Evolutionary conservation across 441 rosid species (phyloP).

Genomic region (Erodium moschatum): DNA sequence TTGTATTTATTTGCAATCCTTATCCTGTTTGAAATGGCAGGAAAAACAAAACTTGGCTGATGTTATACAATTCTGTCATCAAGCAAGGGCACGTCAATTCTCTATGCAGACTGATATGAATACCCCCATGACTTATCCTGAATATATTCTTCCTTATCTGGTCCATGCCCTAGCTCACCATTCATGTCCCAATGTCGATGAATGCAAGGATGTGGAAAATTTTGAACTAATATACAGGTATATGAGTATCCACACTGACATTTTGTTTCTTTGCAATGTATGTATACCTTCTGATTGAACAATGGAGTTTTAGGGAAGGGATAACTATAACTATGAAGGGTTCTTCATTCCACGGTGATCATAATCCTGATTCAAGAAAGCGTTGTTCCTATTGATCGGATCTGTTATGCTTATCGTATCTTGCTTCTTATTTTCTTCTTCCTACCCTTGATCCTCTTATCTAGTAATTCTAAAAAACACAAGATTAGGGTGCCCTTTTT

Average conservation of each 20-base stretch:
- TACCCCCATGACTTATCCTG: conserved; percentile 48
- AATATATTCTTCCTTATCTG: conserved; percentile 60
- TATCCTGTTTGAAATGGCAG: conserved; percentile 40
- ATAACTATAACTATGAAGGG: neutral
- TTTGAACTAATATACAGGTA: conserved; percentile 79
- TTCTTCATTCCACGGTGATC: neutral
- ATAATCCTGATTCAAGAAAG: neutral
- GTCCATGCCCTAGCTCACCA: conserved; percentile 87
- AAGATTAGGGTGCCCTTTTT: too few relatives aligned
- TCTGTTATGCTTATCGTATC: too few relatives aligned
- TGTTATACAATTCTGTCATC: conserved; percentile 74
- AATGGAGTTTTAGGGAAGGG: neutral
- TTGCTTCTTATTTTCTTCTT: too few relatives aligned
- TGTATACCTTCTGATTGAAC: neutral
- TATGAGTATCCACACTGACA: neutral
- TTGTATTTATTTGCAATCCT: conserved; percentile 13
- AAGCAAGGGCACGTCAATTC: conserved; percentile 71
- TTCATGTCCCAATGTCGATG: conserved; percentile 69
- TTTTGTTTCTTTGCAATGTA: conserved; percentile 12
- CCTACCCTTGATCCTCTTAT: too few relatives aligned
- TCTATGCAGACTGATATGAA: conserved; percentile 62
- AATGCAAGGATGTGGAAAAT: conserved; percentile 77
- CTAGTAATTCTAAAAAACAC: too few relatives aligned
- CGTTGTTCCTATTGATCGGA: too few relatives aligned
- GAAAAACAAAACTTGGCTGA: conserved; percentile 82